Conservation (phyloP, 768 basidiomycete genomes). For the Zangia roseola region DNA sequence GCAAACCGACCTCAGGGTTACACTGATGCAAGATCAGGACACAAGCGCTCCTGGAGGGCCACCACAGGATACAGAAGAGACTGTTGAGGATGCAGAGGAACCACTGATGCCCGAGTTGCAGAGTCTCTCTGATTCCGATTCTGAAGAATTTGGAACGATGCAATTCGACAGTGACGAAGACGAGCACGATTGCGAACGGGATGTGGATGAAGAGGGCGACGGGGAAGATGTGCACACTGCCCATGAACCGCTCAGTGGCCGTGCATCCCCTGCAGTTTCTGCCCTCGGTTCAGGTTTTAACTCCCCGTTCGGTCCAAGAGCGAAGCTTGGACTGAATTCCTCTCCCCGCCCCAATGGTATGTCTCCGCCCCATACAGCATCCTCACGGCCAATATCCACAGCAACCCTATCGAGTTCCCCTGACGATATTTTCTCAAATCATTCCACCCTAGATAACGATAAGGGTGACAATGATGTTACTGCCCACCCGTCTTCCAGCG, state of each 20-base stretch:
- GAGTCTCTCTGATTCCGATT: slow-evolving; percentile 25
- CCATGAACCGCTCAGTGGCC: slow-evolving; percentile 22
- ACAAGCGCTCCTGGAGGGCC: slow-evolving; percentile 1
- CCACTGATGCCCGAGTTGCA: slow-evolving; percentile 25
- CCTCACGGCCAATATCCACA: slow-evolving; percentile 12
- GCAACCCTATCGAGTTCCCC: slow-evolving; percentile 1
- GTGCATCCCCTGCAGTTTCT: slow-evolving; percentile 26
- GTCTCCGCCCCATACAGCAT: background rate
- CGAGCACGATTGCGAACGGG: slow-evolving; percentile 30
- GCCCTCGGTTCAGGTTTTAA: slow-evolving; percentile 14
- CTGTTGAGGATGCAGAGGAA: slow-evolving; percentile 16
- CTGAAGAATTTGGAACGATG: slow-evolving; percentile 24
- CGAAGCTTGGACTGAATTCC: slow-evolving; percentile 3
- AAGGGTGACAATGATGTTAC: background rate
- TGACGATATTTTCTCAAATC: background rate
- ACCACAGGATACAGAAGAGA: slow-evolving; percentile 9
- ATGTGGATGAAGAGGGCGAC: slow-evolving; percentile 28
- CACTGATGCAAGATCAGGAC: slow-evolving; percentile 45
- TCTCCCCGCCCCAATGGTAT: slow-evolving; percentile 3
- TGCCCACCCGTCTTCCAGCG: slow-evolving; percentile 3
- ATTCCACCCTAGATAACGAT: slow-evolving; percentile 4
- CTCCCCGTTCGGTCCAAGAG: slow-evolving; percentile 9
- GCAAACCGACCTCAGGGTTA: slow-evolving; percentile 67
- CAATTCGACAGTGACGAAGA: slow-evolving; percentile 21
- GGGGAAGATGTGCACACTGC: slow-evolving; percentile 25